phyloP scores from a whole-genome alignment of 2,329 filamentous ascomycete species.

The Scytalidium lignicola region DNA sequence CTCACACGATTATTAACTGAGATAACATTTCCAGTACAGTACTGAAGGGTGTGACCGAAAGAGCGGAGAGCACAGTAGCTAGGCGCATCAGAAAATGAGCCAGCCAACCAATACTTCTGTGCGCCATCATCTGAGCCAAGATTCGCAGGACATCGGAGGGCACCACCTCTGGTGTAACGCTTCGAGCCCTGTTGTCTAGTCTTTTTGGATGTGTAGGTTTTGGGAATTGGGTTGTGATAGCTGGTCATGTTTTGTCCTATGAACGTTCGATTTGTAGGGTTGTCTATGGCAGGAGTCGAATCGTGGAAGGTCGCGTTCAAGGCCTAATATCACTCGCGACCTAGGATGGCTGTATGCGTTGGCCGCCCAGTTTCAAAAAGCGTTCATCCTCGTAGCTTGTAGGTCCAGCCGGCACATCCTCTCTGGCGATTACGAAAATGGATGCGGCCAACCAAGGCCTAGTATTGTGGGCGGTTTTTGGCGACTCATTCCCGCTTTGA shows the following conservation, averaged over 20 bases:
- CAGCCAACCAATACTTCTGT: constrained; percentile 23
- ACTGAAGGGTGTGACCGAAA: constrained; percentile 18
- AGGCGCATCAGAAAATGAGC: constrained; percentile 21
- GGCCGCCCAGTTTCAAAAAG: constrained; percentile 26
- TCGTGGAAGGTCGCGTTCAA: background rate
- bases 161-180: constrained; percentile 17
- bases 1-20: constrained; percentile 5
- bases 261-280: background rate
- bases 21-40: constrained; percentile 8
- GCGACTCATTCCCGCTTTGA: constrained; percentile 11
- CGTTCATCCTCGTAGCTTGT: constrained; percentile 20
- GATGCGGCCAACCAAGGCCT: constrained; percentile 13
- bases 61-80: constrained; percentile 22
- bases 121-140: constrained; percentile 21
- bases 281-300: background rate
- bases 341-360: constrained; percentile 26
- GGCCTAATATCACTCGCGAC: constrained; percentile 13
- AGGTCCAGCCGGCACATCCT: constrained; percentile 14
- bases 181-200: constrained; percentile 1
- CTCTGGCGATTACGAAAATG: constrained; percentile 11
- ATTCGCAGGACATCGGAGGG: constrained; percentile 12
- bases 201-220: background rate
- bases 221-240: background rate
- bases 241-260: background rate
- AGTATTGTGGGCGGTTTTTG: constrained; percentile 14